Percentiles rank a stretch among this genome's conserved stretches.
phyloP scores from a whole-genome alignment of 2,329 filamentous ascomycete genomes.

The Arachnomyces sp. region DNA sequence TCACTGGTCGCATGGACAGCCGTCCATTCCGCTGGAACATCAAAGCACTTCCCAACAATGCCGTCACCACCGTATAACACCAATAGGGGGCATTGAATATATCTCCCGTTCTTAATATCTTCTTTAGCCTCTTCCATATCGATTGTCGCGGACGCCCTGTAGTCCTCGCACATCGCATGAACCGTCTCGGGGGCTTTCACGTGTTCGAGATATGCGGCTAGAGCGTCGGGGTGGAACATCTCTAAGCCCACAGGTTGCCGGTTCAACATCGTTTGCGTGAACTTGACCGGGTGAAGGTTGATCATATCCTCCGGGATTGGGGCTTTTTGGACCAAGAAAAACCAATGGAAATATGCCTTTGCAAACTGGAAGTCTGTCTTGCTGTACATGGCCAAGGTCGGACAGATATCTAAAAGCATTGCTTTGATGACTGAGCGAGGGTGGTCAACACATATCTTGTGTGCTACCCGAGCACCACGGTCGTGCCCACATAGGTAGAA shows the following conservation, averaged over 20 bases:
- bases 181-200: constrained; percentile 38
- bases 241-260: constrained; percentile 24
- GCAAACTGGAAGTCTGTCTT: constrained; percentile 38
- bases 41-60: constrained; percentile 44
- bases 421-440: constrained; percentile 34
- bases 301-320: constrained; percentile 48
- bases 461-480: constrained; percentile 49
- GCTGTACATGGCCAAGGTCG: constrained; percentile 49
- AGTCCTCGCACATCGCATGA: constrained; percentile 50
- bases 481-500: constrained; percentile 52
- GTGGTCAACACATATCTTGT: constrained; percentile 47
- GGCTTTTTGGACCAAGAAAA: constrained; percentile 47
- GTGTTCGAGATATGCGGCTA: constrained; percentile 37
- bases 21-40: constrained; percentile 46
- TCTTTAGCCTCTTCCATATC: constrained; percentile 46
- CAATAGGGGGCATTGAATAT: constrained; percentile 41
- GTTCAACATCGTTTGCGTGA: constrained; percentile 40
- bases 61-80: constrained; percentile 46
- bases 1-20: constrained; percentile 32
- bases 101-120: constrained; percentile 38
- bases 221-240: constrained; percentile 28
- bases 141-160: constrained; percentile 45
- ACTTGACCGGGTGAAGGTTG: constrained; percentile 28
- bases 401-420: constrained; percentile 48
- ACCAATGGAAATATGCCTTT: constrained; percentile 52